phyloP scores from a whole-genome alignment of 2,329 filamentous ascomycete genomes.

The Alternaria sp. region DNA sequence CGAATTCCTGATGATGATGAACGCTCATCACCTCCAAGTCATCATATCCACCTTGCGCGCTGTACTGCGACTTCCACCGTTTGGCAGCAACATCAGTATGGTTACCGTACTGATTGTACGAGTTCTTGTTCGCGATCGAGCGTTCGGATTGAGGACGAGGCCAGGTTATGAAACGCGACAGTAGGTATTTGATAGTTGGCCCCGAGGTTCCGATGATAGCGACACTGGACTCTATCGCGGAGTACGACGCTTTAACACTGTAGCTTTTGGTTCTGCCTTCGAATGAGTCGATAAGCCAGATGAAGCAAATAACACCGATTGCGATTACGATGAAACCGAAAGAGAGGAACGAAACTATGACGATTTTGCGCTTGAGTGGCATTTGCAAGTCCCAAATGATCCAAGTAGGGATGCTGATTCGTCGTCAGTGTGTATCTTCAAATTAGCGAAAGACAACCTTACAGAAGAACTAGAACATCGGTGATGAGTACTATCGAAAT shows the following conservation, averaged over 20 bases:
- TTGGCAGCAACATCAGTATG: slow-evolving; percentile 6
- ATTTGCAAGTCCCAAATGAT: slow-evolving; percentile 38
- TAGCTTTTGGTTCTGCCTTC: slow-evolving; percentile 24
- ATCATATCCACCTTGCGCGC: slow-evolving; percentile 20
- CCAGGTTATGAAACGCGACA: slow-evolving; percentile 25
- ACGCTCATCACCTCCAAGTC: slow-evolving; percentile 24
- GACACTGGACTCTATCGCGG: slow-evolving; percentile 26
- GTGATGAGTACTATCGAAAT: slow-evolving; percentile 31
- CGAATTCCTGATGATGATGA: slow-evolving; percentile 21
- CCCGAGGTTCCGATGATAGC: slow-evolving; percentile 30
- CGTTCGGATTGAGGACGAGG: slow-evolving; percentile 23
- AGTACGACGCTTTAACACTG: slow-evolving; percentile 28
- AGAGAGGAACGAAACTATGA: slow-evolving; percentile 32
- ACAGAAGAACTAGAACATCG: slow-evolving; percentile 26
- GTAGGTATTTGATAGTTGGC: slow-evolving; percentile 29
- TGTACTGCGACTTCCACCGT: slow-evolving; percentile 9
- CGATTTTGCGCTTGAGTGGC: slow-evolving; percentile 25
- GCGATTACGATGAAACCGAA: slow-evolving; percentile 27
- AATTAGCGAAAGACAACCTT: not conserved
- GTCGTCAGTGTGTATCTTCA: not conserved
- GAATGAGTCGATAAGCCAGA: slow-evolving; percentile 32
- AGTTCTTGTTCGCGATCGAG: slow-evolving; percentile 16
- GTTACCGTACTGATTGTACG: slow-evolving; percentile 18
- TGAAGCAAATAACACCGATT: slow-evolving; percentile 28
- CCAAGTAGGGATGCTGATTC: slow-evolving; percentile 33